phyloP scores from a whole-genome alignment of 169 alveolate genomes.

The Plasmodium vinckei region DNA sequence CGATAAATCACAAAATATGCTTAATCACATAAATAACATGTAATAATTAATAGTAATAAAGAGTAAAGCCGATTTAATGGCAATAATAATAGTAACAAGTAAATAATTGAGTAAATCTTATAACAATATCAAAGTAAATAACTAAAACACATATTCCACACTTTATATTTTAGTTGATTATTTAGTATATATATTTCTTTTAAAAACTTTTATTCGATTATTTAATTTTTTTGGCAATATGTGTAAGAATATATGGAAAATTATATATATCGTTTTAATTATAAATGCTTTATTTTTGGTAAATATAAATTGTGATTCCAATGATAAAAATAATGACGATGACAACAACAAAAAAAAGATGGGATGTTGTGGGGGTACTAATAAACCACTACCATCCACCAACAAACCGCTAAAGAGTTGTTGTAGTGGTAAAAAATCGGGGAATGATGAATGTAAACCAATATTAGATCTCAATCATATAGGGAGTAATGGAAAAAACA shows the following conservation, averaged over 20 bases:
- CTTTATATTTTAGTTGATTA: too few relatives aligned
- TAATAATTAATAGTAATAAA: too few relatives aligned
- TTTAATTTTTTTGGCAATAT: neutral
- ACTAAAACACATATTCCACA: too few relatives aligned
- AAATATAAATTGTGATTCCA: neutral
- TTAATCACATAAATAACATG: too few relatives aligned
- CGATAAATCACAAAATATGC: too few relatives aligned
- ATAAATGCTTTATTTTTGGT: conserved; percentile 14
- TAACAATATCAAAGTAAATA: too few relatives aligned
- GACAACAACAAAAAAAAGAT: neutral
- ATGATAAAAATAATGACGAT: neutral
- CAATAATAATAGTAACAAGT: too few relatives aligned
- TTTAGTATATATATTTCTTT: too few relatives aligned
- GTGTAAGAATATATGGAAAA: conserved; percentile 22
- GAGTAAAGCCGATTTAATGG: too few relatives aligned
- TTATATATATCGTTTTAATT: conserved; percentile 11
- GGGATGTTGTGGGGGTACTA: neutral
- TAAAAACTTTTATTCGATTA: too few relatives aligned
- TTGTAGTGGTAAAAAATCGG: neutral
- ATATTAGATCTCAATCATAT: conserved; percentile 1
- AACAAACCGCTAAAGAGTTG: neutral
- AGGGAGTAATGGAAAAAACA: conserved; percentile 17
- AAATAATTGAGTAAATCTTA: too few relatives aligned
- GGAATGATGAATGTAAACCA: conserved; percentile 11
- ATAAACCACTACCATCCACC: neutral